These are phyloP conservation scores for Arthrobotrys megalospora DNA, from an alignment of 2,329 filamentous ascomycete genomes.

Conservation along the genomic window DNA sequence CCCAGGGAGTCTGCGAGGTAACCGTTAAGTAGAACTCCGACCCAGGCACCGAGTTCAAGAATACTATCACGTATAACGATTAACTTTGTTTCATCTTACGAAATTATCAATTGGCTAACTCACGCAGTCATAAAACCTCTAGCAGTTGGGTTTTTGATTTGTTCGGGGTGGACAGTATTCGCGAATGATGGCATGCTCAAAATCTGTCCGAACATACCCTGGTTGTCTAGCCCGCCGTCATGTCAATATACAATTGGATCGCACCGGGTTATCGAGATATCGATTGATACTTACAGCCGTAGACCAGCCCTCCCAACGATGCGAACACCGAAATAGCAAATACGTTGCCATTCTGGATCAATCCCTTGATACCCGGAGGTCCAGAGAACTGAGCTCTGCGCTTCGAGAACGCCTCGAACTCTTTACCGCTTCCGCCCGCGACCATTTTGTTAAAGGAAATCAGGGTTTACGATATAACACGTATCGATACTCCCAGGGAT, in stretches of 20 bases:
- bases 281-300: constrained; percentile 83
- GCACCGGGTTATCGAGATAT: constrained; percentile 75
- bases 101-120: constrained; percentile 35
- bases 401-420: constrained; percentile 57
- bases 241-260: constrained; percentile 66
- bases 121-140: constrained; percentile 55
- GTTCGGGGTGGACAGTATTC: constrained; percentile 45
- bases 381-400: constrained; percentile 55
- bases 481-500: not conserved
- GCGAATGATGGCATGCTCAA: constrained; percentile 35
- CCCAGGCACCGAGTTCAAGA: constrained; percentile 82
- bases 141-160: constrained; percentile 47
- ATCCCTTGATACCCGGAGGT: constrained; percentile 69
- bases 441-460: constrained; percentile 35
- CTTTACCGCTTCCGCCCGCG: constrained; percentile 42
- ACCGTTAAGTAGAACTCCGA: constrained; percentile 79
- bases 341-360: constrained; percentile 72
- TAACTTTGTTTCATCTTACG: constrained; percentile 64
- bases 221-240: constrained; percentile 59
- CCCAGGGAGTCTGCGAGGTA: constrained; percentile 80
- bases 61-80: constrained; percentile 66
- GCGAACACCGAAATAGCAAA: constrained; percentile 72
- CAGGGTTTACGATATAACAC: not conserved
- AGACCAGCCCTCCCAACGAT: constrained; percentile 68
- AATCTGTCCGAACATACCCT: constrained; percentile 44